Evolutionary conservation across 306 rosid genomes (phyloP).

Genomic region (Hylodesmum podocarpum): DNA sequence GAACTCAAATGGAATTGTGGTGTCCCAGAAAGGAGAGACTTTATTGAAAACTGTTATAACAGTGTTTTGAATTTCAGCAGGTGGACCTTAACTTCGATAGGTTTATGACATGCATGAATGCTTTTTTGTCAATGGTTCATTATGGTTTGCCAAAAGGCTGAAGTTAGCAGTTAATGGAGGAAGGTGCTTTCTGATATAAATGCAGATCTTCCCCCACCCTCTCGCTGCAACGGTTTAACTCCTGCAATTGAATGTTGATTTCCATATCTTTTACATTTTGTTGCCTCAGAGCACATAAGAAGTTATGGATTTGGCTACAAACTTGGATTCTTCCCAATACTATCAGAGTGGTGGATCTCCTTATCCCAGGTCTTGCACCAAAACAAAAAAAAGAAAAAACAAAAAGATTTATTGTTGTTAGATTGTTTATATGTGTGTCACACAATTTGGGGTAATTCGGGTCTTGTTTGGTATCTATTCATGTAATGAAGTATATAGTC

Average conservation of each 20-base stretch:
- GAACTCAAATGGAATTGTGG: background rate
- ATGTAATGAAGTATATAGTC: slow-evolving; percentile 3
- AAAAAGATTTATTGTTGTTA: background rate
- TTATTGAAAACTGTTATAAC: background rate
- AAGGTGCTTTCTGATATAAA: slow-evolving; percentile 15
- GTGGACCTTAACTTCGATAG: slow-evolving; percentile 7
- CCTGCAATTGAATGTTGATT: background rate
- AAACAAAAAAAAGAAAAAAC: background rate
- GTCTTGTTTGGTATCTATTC: background rate
- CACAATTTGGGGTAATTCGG: background rate
- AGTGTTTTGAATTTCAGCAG: slow-evolving; percentile 10
- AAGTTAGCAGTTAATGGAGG: slow-evolving; percentile 1
- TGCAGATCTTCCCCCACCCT: background rate
- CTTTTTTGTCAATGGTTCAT: slow-evolving; percentile 16
- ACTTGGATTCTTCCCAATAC: background rate
- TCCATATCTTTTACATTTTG: background rate
- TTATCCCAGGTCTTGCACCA: background rate
- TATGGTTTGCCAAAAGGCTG: slow-evolving; percentile 16
- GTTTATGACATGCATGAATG: slow-evolving; percentile 8
- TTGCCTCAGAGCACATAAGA: background rate
- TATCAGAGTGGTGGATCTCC: slow-evolving; percentile 2
- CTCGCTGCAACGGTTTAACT: slow-evolving; percentile 19
- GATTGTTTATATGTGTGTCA: background rate
- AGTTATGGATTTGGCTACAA: background rate
- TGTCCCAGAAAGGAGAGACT: background rate